phyloP scores from a whole-genome alignment of 140 eudicot genomes.

The Senecio squalidus region DNA sequence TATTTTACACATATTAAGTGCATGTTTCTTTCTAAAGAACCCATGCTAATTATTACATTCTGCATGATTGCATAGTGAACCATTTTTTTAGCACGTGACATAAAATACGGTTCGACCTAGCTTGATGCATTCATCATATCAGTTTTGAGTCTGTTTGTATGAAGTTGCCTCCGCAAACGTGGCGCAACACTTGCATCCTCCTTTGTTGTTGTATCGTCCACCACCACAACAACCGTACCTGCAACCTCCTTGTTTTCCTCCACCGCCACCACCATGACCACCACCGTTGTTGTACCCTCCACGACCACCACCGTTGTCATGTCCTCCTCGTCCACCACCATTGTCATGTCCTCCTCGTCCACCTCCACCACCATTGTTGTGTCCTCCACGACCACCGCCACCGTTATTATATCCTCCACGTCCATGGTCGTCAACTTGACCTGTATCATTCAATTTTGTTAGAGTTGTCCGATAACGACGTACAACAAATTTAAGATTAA shows the following conservation, averaged over 20 bases:
- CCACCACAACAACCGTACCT: conserved; percentile 29
- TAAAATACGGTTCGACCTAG: not conserved
- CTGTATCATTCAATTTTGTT: no score
- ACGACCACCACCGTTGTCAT: conserved; percentile 7
- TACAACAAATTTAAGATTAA: conserved; percentile 4
- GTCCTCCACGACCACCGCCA: not conserved
- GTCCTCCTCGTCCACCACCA: conserved; percentile 6
- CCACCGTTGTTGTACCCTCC: conserved; percentile 1
- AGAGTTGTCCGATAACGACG: no score
- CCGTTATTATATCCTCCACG: no score
- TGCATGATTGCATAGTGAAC: conserved; percentile 10
- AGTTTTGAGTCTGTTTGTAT: conserved; percentile 31
- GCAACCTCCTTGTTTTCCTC: conserved; percentile 12
- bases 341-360: not conserved
- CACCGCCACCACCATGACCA: not conserved
- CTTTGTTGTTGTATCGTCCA: conserved; percentile 9
- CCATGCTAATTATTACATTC: conserved; percentile 20
- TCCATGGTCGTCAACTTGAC: no score
- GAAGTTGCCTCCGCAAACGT: conserved; percentile 27
- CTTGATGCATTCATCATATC: not conserved
- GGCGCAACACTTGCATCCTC: conserved; percentile 31
- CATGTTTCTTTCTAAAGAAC: conserved; percentile 28
- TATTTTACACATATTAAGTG: conserved; percentile 18
- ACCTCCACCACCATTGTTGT: conserved; percentile 5
- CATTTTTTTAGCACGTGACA: not conserved